These are phyloP conservation scores for Rhododendron ferrugineum DNA, from an alignment of 148 eudicot species.

Conservation along the genomic window DNA sequence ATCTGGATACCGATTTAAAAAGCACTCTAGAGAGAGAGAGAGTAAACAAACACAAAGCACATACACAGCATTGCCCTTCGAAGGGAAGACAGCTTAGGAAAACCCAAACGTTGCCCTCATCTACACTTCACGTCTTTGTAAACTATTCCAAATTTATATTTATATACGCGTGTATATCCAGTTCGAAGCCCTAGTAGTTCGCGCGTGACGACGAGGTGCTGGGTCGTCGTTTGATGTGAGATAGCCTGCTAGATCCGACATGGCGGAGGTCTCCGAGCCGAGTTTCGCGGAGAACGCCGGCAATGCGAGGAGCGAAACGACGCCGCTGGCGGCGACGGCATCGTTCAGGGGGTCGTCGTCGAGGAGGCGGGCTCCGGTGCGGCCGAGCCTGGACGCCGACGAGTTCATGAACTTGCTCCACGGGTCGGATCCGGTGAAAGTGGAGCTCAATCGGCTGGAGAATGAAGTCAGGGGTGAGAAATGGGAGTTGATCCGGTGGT, in stretches of 20 bases:
- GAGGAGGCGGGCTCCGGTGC: slow-evolving; percentile 46
- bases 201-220: background rate
- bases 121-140: slow-evolving; percentile 12
- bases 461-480: slow-evolving; percentile 82
- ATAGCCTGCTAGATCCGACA: slow-evolving; percentile 27
- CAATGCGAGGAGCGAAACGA: slow-evolving; percentile 24
- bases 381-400: slow-evolving; percentile 74
- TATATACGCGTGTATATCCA: background rate
- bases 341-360: slow-evolving; percentile 48
- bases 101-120: background rate
- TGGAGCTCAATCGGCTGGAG: slow-evolving; percentile 86
- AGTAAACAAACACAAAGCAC: background rate
- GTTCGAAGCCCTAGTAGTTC: background rate
- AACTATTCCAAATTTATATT: background rate
- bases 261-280: slow-evolving; percentile 37
- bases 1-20: slow-evolving; percentile 12
- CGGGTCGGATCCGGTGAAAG: slow-evolving; percentile 95
- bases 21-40: slow-evolving; percentile 5
- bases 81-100: background rate
- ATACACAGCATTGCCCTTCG: slow-evolving; percentile 1
- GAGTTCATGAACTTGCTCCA: slow-evolving; percentile 72
- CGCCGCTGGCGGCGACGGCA: slow-evolving; percentile 46
- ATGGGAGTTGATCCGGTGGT: slow-evolving; percentile 27
- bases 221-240: slow-evolving; percentile 21
- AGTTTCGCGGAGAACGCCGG: slow-evolving; percentile 16